Evolutionary conservation across 78 protist species (phyloP), one percentile per base, ranked within the genome.

Genomic region (Polysphondylium violaceum): DNA sequence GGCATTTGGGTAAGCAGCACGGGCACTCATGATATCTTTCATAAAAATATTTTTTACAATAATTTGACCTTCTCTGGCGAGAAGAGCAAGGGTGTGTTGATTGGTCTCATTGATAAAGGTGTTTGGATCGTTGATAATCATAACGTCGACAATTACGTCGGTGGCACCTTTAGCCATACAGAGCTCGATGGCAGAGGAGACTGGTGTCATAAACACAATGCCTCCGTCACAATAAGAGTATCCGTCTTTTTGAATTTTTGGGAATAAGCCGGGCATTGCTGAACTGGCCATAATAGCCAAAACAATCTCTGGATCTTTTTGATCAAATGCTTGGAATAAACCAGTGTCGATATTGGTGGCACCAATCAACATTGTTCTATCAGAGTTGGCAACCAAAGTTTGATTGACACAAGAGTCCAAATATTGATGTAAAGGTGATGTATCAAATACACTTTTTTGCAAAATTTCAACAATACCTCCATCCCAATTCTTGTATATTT

Each of bases 131-230:
- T 35, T 60, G 29, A 33, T 41, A 17, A 83, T 29, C 55, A 83
- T 59, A 3, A 83, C 55, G 29, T 83, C 91, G 27, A 83, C 72
- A 41, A 83, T 69, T n/a, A 83, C 65, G 0, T 83, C 41, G 0
- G 60, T 58, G 0, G 91, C 91, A 29, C 91, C 91, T 69, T 77
- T 83, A 1, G 27, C 91, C 41, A 44, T 40, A 31, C 91, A 83
- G 21, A 83, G 29, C 19, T 79, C 17, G 9, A 63, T 79, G 2
- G 91, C 40, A 21, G 31, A 47, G 0, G 73, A 14, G 11, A 76
- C 44, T 64, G 86, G 86, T 41, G 86, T 77, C 75, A 64, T 64
- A 51, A 64, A 77, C 2, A 64, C 64, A 36, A n/a, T 53, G 2
- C 91, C 91, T 27, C 91, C 91, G 43, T 83, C 91, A 21, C 33